phyloP scores from a whole-genome alignment of 2,329 filamentous ascomycete species.

The Didymella segeticola region DNA sequence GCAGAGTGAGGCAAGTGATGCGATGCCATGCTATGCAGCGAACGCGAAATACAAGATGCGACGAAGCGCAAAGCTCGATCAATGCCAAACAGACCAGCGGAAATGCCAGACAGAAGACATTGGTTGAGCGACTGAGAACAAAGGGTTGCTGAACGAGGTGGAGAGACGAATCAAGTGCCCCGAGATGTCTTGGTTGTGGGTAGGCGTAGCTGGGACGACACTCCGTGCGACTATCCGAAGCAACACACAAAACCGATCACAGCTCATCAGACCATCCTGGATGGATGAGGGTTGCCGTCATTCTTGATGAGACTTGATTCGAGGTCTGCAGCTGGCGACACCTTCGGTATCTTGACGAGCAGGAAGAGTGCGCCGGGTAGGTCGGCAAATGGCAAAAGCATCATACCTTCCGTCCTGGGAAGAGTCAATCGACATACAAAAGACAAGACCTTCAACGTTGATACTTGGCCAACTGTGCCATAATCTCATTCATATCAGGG shows the following conservation, averaged over 20 bases:
- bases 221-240: background rate
- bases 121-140: background rate
- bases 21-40: constrained; percentile 3
- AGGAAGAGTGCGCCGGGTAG: constrained; percentile 4
- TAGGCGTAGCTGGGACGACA: background rate
- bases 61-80: background rate
- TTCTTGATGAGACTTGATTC: constrained; percentile 3
- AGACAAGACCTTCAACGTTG: constrained; percentile 53
- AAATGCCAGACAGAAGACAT: background rate
- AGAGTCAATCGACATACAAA: constrained; percentile 1
- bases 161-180: background rate
- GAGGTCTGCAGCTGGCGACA: background rate
- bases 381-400: background rate
- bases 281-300: background rate
- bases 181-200: background rate
- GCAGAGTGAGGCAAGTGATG: background rate
- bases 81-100: background rate
- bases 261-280: background rate
- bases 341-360: constrained; percentile 4
- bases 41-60: background rate
- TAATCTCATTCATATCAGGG: constrained; percentile 72
- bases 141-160: background rate
- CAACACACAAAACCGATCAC: background rate
- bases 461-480: constrained; percentile 73
- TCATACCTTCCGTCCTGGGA: background rate